Evolutionary conservation across 306 rosid species (phyloP), one percentile per base, ranked within the genome.

Genomic region (Inga laurina): DNA sequence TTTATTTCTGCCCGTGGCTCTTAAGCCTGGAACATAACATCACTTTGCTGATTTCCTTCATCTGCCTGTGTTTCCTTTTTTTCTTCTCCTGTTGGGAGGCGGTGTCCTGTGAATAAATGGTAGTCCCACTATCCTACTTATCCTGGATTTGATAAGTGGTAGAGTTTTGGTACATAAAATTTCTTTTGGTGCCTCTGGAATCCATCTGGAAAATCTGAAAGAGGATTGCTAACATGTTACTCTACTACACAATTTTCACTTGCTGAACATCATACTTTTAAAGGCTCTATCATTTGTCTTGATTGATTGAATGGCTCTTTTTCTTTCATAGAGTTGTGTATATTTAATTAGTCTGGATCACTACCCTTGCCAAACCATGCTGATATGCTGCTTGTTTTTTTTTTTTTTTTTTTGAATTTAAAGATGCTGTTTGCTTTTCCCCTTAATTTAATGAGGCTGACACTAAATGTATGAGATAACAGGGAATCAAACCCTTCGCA

Each of bases 21-120:
- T 74, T 16, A 16, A 66, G 35, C 43, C 81, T 66, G 76, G 41
- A 59, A 37, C 52, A 24, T n/a, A 79, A 45, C 18, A 79, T 79
- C 70, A 16, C 69, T 48, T 35, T 39, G 22, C 45, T 21, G 22
- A 22, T 43, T 70, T n/a, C 24, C 52, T 43, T 41, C 10, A 37
- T 69, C 30, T 69, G 67, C 12, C 19, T 16, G 18, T 35, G 71
- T 65, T 65, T 65, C 54, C 39, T 11, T 43, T 22, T 45, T 15
- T 74, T 71, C 16, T 24, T 49, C 68, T 48, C 46, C 68, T 78
- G 27, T 4, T 69, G n/a, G 45, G 45, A 24, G 27, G 62, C 10
- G 11, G 24, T 7, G 27, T 46, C 16, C 12, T 56, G 57, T 56
- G 35, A 52, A 54, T 80, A 30, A 5, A 14, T 14, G 14, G 54